Conservation (phyloP, 768 basidiomycete genomes). For the Pholiota conissans region DNA sequence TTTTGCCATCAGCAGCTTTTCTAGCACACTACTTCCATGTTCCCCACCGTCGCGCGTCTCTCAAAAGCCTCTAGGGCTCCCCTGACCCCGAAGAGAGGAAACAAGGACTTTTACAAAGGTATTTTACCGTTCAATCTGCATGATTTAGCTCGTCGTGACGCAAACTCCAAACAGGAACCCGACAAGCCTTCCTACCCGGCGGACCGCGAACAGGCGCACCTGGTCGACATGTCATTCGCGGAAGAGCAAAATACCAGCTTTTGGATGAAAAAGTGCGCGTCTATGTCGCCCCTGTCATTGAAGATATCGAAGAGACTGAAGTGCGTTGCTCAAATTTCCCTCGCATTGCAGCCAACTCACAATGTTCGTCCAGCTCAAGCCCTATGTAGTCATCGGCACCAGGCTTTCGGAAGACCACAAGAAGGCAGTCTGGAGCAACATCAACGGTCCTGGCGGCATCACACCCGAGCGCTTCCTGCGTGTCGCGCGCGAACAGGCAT, state of each 20-base stretch:
- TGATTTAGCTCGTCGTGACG: not conserved
- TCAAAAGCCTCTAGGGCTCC: conserved; percentile 86
- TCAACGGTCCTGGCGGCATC: conserved; percentile 37
- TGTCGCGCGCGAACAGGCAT: conserved; percentile 32
- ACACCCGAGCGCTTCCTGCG: conserved; percentile 45
- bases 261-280: conserved; percentile 10
- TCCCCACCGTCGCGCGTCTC: conserved; percentile 62
- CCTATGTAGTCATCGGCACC: conserved; percentile 59
- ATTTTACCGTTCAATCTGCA: conserved; percentile 9
- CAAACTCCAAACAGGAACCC: conserved; percentile 53
- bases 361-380: conserved; percentile 54
- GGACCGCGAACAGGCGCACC: conserved; percentile 87
- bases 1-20: conserved; percentile 12
- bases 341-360: not conserved
- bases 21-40: conserved; percentile 43
- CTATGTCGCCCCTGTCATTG: conserved; percentile 1
- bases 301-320: conserved; percentile 1
- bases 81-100: conserved; percentile 82
- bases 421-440: conserved; percentile 37
- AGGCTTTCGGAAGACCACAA: conserved; percentile 36
- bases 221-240: conserved; percentile 77
- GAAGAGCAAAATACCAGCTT: conserved; percentile 79
- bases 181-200: conserved; percentile 82
- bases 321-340: not conserved
- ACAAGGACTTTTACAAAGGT: conserved; percentile 99